phyloP scores from a whole-genome alignment of 352 stramenopile genomes.

The Phytopythium chamaehyphon region DNA sequence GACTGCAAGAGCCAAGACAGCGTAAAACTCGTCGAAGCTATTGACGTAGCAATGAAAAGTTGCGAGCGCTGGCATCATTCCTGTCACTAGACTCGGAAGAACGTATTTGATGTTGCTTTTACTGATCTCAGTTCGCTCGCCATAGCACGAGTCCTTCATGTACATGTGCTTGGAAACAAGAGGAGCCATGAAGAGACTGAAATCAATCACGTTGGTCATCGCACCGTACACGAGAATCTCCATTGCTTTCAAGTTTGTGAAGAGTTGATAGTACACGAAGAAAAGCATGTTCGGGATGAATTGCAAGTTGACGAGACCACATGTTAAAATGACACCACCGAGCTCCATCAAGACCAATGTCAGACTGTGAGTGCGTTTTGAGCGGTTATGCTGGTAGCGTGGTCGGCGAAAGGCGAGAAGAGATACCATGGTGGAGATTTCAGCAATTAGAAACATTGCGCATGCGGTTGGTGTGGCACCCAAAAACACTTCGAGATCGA shows the following conservation, averaged over 20 bases:
- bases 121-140: slow-evolving; percentile 37
- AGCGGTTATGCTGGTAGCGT: slow-evolving; percentile 3
- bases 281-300: slow-evolving; percentile 54
- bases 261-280: slow-evolving; percentile 45
- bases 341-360: slow-evolving; percentile 50
- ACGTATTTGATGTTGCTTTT: slow-evolving; percentile 55
- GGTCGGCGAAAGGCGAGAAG: slow-evolving; percentile 54
- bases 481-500: slow-evolving; percentile 79
- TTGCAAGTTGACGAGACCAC: slow-evolving; percentile 58
- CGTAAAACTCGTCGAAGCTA: slow-evolving; percentile 33
- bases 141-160: slow-evolving; percentile 51
- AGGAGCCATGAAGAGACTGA: slow-evolving; percentile 40
- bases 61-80: slow-evolving; percentile 32
- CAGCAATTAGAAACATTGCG: slow-evolving; percentile 53
- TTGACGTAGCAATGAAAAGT: slow-evolving; percentile 54
- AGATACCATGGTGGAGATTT: slow-evolving; percentile 83
- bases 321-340: slow-evolving; percentile 41
- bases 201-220: slow-evolving; percentile 29
- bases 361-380: slow-evolving; percentile 13
- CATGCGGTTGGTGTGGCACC: slow-evolving; percentile 65
- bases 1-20: slow-evolving; percentile 36
- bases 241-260: slow-evolving; percentile 31
- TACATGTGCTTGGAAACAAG: slow-evolving; percentile 56
- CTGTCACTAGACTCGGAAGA: slow-evolving; percentile 31
- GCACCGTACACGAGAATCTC: slow-evolving; percentile 42